Evolutionary conservation across 2,329 filamentous ascomycete species (phyloP), one percentile per base, ranked within the genome.

Genomic region (Fusarium sp.): DNA sequence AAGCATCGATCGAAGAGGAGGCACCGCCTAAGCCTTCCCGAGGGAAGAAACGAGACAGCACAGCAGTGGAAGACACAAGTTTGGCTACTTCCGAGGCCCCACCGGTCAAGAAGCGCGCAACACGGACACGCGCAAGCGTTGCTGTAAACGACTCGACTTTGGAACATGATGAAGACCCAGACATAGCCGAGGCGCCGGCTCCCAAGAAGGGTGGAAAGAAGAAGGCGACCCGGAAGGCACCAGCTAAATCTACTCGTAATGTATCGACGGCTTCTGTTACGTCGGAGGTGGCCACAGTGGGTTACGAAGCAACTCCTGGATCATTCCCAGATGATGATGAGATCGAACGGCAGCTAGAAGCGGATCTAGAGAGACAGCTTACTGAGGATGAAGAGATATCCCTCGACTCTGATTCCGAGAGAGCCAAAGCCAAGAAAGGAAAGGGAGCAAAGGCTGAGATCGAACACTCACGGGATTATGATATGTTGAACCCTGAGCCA

Each of bases 1-100:
- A 76, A 15, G 66, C 46, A 17, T 67, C 62, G 8, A 43, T 67
- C 6, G 70, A 73, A 28, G 70, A 75, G 22, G 65, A 75, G 24
- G 49, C 78, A 24, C 58, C 61, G 28, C 24, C 43, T 2, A 85
- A 85, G 69, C 72, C 81, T 2, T 72, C 80, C 3, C 82, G 84
- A 50, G 89, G 88, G 31, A 89, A 84, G 75, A 94, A 93, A 77
- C 84, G 91, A 63, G 78, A 81, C 6, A 93, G 89, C 65, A 87
- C 88, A 33, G 86, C 86, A 11, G 79, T 89, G 45, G 84, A 88
- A 19, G 83, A 87, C 44, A 81, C 83, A 1, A 76, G 75, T 1
- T 63, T 83, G 43, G 81, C 78, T 26, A 74, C 79, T 7, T 76
- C 80, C 5, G 84, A 87, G 55, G 83, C 80, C 0, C 85, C 85